Conservation (phyloP, 1,139 yeast species). For the Maudiozyma humilis region DNA sequence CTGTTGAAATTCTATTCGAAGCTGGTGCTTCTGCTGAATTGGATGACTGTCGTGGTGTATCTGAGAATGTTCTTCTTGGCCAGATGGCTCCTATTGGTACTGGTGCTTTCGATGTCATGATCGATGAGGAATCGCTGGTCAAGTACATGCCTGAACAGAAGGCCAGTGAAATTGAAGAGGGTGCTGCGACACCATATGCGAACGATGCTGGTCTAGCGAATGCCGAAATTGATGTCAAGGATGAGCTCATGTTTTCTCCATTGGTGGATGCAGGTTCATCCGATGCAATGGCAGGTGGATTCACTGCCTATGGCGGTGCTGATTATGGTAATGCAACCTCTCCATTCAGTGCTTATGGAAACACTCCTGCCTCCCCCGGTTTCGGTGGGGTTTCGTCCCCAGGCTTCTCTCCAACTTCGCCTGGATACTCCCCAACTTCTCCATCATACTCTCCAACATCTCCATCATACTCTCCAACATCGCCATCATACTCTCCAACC, state of each 20-base stretch:
- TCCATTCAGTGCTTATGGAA: slow-evolving; percentile 46
- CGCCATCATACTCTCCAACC: slow-evolving; percentile 62
- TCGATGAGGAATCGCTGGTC: slow-evolving; percentile 82
- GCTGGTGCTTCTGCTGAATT: slow-evolving; percentile 98
- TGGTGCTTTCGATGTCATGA: slow-evolving; percentile 93
- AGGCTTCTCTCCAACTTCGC: slow-evolving; percentile 62
- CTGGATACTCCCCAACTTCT: slow-evolving; percentile 63
- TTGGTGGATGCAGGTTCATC: slow-evolving; percentile 78
- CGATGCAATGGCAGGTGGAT: slow-evolving; percentile 71
- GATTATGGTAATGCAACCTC: slow-evolving; percentile 59
- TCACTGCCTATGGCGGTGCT: slow-evolving; percentile 80
- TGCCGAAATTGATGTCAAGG: slow-evolving; percentile 66
- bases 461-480: slow-evolving; percentile 71
- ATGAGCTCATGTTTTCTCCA: slow-evolving; percentile 89
- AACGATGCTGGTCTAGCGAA: slow-evolving; percentile 67
- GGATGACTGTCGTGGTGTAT: slow-evolving; percentile 97
- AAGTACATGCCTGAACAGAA: slow-evolving; percentile 35
- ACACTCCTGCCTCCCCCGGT: slow-evolving; percentile 71
- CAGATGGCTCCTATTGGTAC: slow-evolving; percentile 99
- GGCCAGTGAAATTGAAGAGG: slow-evolving; percentile 46
- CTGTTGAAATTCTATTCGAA: slow-evolving; percentile 92
- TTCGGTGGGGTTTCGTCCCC: slow-evolving; percentile 67
- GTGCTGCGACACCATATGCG: slow-evolving; percentile 93
- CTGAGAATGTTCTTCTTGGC: slow-evolving; percentile 95
- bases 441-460: slow-evolving; percentile 69